Conservation (phyloP, 148 eudicot species). For the Chenopodium formosanum region DNA sequence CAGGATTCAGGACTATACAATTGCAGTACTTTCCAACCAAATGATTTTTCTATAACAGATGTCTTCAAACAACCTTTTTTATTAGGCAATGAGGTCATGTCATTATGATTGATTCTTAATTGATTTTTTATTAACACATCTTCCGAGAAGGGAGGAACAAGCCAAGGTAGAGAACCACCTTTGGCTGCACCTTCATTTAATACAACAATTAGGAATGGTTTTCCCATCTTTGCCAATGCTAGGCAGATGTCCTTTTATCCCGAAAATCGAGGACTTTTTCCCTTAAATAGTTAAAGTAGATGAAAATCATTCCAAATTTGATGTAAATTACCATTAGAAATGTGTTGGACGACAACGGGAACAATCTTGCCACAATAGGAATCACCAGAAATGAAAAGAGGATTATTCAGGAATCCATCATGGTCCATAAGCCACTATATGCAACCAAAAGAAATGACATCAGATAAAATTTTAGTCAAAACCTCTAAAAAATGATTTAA, state of each 20-base stretch:
- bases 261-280: background rate
- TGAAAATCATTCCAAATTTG: background rate
- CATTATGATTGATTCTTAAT: too few relatives aligned
- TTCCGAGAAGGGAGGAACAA: too few relatives aligned
- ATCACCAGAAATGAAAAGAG: conserved; percentile 28
- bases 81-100: too few relatives aligned
- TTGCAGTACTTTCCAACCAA: too few relatives aligned
- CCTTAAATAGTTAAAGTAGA: background rate
- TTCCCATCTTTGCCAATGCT: background rate
- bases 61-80: too few relatives aligned
- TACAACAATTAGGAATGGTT: background rate
- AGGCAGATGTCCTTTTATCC: background rate
- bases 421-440: conserved; percentile 38
- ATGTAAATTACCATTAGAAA: conserved; percentile 22
- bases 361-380: conserved; percentile 32
- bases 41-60: too few relatives aligned
- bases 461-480: background rate
- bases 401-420: conserved; percentile 21
- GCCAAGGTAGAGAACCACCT: too few relatives aligned
- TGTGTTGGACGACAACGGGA: conserved; percentile 29
- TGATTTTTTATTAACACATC: too few relatives aligned
- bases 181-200: background rate
- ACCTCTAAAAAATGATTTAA: background rate
- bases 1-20: too few relatives aligned
- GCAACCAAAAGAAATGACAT: background rate